Evolutionary conservation across 2,329 filamentous ascomycete species (phyloP), one percentile per base, ranked within the genome.

Genomic region (Torrubiellomyces zombiae): DNA sequence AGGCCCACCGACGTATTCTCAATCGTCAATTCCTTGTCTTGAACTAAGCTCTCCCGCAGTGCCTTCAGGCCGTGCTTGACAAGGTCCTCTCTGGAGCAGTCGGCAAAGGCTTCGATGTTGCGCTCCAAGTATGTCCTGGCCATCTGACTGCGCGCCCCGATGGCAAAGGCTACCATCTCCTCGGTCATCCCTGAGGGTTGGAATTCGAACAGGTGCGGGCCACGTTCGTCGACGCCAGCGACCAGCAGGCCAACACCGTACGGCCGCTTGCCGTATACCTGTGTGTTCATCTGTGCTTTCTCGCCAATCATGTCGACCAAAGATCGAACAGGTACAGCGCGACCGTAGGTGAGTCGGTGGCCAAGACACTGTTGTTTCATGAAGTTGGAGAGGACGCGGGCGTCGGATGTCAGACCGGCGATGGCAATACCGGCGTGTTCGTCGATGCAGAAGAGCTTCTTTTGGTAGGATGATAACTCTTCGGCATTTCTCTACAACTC

Each of bases 331-430:
- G 83, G 81, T 50, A 98, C 89, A 38, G 85, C 74, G 38, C 89
- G 85, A 56, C 81, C 86, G 62, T 93, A 95, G 29, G 83, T 93
- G 43, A 98, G 75, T 53, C 86, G 83, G 44, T 89, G 86, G 45
- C 81, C 79, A 45, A 98, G 81, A 35, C 82, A 92, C 60, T 95
- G 89, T 60, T 93, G 83, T 65, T 94, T 95, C 86, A 98, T 95
- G 65, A 94, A 98, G 71, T 98, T 98, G 65, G 85, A 94, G 42
- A 98, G 83, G 42, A 98, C 89, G 47, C 89, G 89, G 48, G 86
- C 89, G 56, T 98, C 89, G 30, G 86, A 94, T 38, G 89, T 89
- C 34, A 98, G 80, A 42, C 89, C 89, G 39, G 89, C 89, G 44
- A 98, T 91, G 44, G 86, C 83, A 45, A 98, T 75, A 39, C 85